Base-by-base conservation (phyloP, 2,329 filamentous ascomycete genomes). In the Achaetomium macrosporum region DNA sequence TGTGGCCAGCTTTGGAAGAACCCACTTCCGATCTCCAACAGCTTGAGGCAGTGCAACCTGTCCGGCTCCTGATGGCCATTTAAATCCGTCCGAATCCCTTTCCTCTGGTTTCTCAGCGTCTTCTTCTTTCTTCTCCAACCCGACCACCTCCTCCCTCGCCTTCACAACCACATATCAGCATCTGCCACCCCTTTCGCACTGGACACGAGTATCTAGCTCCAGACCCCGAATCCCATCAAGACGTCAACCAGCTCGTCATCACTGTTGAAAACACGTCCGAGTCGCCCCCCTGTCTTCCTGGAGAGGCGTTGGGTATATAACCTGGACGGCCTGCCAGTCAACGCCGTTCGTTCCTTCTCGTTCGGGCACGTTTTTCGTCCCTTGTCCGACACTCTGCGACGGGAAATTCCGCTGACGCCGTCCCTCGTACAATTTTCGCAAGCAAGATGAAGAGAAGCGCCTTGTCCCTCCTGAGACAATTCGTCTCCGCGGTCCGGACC, bases 1-100 rank as follows among this genome's bases (percentile, higher is more conserved):
- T 44, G 2, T 15, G 41, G 47, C 47, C 20, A 44, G 41, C 41
- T 20, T 50, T 31, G 47, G 47, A 50, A 50, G 33, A 50, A 50
- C 10, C 41, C 16, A 44, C 31, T 36, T 50, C 47, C 41, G 20
- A 50, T 44, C 41, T 50, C 33, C 20, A 50, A 50, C 15, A 44
- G 15, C 29, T 25, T 49, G 30, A 49, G 39, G 39, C 17, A 49
- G 17, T 42, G 30, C 30, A 42, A 36, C 37, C 17, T 42, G 39
- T 42, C 47, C 47, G 17, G 47, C 37, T 35, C 46, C 29, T 42
- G 16, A 35, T 42, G 13, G 46, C 25, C 41, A 48, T 41, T 42
- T 48, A n/a, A 48, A 48, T 42, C 46, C 25, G 25, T 42, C 46
- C 10, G 11, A n/a, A 20, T 35, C 35, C 36, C 46, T 36, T 25